Conservation (phyloP, 2,329 filamentous ascomycete species). For the Cercospora sp. region DNA sequence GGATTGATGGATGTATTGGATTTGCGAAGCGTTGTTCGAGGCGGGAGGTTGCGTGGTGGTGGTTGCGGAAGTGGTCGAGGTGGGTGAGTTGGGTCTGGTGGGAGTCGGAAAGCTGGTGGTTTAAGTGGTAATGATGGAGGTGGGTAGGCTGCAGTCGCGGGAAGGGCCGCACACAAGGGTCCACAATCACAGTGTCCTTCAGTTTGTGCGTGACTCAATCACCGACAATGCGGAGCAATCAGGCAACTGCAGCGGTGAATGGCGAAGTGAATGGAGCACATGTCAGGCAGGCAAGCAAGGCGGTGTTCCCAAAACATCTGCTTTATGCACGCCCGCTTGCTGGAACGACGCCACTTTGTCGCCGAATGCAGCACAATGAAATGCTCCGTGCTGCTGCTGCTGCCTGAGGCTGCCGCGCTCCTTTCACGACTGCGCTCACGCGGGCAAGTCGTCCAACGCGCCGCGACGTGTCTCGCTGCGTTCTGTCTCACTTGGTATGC, state of each 20-base stretch:
- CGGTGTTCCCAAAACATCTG: neutral
- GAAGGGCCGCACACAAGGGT: neutral
- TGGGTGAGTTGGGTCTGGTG: conserved; percentile 1
- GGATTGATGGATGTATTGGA: conserved; percentile 16
- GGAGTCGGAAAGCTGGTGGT: neutral
- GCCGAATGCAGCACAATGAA: neutral
- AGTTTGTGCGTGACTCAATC: neutral
- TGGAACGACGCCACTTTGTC: neutral
- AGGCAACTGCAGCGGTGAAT: neutral
- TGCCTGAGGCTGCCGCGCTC: neutral
- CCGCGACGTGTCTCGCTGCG: conserved; percentile 1
- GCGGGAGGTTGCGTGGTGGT: conserved; percentile 9
- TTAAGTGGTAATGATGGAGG: neutral
- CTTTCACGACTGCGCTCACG: neutral
- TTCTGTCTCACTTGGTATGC: neutral
- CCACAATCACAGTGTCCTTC: neutral
- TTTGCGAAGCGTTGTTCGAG: neutral
- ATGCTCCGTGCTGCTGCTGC: neutral
- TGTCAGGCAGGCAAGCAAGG: neutral
- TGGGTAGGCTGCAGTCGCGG: conserved; percentile 3
- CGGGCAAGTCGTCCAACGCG: neutral
- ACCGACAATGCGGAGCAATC: neutral
- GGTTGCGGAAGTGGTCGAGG: conserved; percentile 10
- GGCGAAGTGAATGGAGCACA: neutral
- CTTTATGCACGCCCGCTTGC: neutral